These are phyloP conservation scores for Pochonia chlamydosporia DNA, from an alignment of 2,329 filamentous ascomycete species.

Conservation along the genomic window DNA sequence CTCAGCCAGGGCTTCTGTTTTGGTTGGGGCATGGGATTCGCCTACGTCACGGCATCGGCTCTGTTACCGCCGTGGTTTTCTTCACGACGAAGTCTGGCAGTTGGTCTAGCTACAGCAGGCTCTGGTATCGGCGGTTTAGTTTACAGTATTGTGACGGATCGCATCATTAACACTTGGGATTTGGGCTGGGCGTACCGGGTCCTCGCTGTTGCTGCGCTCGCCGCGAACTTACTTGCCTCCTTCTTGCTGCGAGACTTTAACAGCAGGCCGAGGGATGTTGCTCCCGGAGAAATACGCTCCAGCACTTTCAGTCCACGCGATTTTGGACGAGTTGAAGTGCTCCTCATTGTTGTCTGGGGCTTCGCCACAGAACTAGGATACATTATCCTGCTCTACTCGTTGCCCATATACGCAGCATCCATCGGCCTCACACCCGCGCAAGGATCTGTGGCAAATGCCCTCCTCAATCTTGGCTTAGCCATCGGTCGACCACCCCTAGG, in stretches of 20 bases:
- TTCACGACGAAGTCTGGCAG: conserved; percentile 48
- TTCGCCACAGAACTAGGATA: conserved; percentile 60
- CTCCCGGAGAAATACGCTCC: conserved; percentile 4
- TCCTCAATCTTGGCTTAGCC: conserved; percentile 58
- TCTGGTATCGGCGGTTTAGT: conserved; percentile 33
- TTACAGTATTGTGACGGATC: conserved; percentile 20
- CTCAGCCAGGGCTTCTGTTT: conserved; percentile 54
- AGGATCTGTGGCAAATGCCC: conserved; percentile 53
- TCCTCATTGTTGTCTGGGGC: conserved; percentile 53
- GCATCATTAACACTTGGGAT: conserved; percentile 48
- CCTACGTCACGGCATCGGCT: conserved; percentile 49
- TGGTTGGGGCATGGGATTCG: conserved; percentile 54
- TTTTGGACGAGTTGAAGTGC: conserved; percentile 39
- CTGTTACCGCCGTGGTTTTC: conserved; percentile 59
- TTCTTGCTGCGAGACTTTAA: conserved; percentile 49
- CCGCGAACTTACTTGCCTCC: conserved; percentile 49
- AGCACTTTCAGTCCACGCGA: conserved; percentile 15
- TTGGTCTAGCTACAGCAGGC: conserved; percentile 48
- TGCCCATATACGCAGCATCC: conserved; percentile 55
- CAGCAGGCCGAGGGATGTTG: neutral
- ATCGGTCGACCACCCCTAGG: conserved; percentile 55
- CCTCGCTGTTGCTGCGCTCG: conserved; percentile 38
- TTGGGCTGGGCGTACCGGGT: conserved; percentile 53
- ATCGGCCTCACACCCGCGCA: conserved; percentile 55
- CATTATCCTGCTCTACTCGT: conserved; percentile 56